Evolutionary conservation across 768 basidiomycete species (phyloP), one percentile per base, ranked within the genome.

Genomic region (Russula ochroleuca): DNA sequence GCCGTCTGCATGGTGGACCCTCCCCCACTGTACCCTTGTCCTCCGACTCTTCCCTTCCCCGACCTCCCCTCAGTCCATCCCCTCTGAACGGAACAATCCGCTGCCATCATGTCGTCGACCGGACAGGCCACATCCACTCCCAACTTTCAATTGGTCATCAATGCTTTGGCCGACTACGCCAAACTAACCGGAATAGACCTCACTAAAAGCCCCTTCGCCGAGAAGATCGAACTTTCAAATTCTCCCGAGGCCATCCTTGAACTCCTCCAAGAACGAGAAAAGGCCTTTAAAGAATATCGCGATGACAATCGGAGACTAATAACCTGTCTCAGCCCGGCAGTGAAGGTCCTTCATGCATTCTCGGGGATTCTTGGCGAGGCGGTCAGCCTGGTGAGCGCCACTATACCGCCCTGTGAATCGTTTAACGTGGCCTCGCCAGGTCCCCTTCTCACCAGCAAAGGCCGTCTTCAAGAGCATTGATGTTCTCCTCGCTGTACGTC

Each of bases 241-340:
- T 41, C 61, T 5, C 48, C 55, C 4, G 38, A 50, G 5, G 43
- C 37, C 8, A 19, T 57, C 48, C 45, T 62, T 11, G n/a, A 40
- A 10, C 31, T 62, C 0, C 55, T 62, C 15, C 54, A 50, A 51
- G 55, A 33, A 11, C 47, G 40, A 5, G 54, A 33, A 1, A 40
- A 51, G 7, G 48, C 28, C 0, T 57, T 57, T 11, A 50, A 50
- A 10, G 37, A 62, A 14, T 57, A 62, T 51, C 55, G 55, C 6
- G 40, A 62, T 2, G 55, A 19, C 14, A 21, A 41, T 57, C 37
- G 55, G 11, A 11, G 15, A 10, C 3, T 57, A 3, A 50, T 57
- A 15, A 14, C 5, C 28, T 43, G n/a, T 19, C 54, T 62, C 7
- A 35, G 37, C 10, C 61, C 48, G 0, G 40, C 31, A 3, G 55